Base-by-base conservation (phyloP, 2,329 filamentous ascomycete genomes). In the Cyclaneusma minus region DNA sequence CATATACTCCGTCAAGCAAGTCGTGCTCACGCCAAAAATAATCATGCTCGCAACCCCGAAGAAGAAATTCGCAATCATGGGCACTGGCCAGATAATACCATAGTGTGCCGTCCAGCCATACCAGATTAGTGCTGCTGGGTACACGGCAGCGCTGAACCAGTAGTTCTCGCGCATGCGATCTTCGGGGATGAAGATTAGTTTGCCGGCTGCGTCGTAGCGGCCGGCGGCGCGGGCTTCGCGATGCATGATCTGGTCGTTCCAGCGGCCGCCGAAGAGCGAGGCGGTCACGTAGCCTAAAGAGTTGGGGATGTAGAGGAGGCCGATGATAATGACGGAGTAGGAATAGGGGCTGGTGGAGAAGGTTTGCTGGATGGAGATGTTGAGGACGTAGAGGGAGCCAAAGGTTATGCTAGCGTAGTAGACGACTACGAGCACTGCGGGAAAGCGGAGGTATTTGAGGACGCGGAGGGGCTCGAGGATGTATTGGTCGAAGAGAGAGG, bases 1-100 rank as follows among this genome's bases (percentile, higher is more conserved):
- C 60, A 87, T 75, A 43, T 87, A 84, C 44, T 89, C 81, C 0
- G 81, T 87, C 37, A 89, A 56, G 77, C 89, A 84, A 0, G 82
- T 89, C 0, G 79, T 84, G 7, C 27, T 30, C 2, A 35, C 30
- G 1, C 41, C 39, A 32, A 46, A 48, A n/a, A 48, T 38, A 4
- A 89, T 59, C 82, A 91, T 89, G 16, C 66, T 75, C 3, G 76
- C 74, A 3, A 79, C 39, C 10, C 82, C 82, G 40, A 87, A 89
- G 45, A 75, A 65, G 47, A 82, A 78, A 21, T 74, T 71, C 13
- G 72, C 70, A 20, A 78, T 57, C 37, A 66, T 59, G 30, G 66
- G 60, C 15, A 68, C 69, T 8, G 70, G 49, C 68, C 73, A 80
- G 31, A 67, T 60, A 3, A 80, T 51, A 1, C 72, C 58, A 32